Evolutionary conservation across 208 protist species (phyloP).

Genomic region (Crithidia acanthocephali): DNA sequence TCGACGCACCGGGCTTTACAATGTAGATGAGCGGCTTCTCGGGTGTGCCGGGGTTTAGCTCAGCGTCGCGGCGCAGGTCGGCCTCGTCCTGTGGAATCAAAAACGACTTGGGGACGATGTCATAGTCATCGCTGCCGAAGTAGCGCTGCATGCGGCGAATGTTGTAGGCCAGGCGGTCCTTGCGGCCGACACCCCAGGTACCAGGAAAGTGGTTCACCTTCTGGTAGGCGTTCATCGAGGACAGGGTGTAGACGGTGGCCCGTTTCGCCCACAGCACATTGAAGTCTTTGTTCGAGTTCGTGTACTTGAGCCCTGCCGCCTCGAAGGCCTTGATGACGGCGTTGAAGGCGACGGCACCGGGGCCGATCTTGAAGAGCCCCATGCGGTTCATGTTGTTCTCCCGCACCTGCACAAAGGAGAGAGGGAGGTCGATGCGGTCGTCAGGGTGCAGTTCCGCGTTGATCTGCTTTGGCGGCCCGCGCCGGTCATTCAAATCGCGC

Average conservation of each 20-base stretch:
- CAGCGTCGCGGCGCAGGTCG: constrained; percentile 69
- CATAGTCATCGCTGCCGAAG: constrained; percentile 71
- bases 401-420: constrained; percentile 63
- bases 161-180: constrained; percentile 88
- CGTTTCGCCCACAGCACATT: constrained; percentile 94
- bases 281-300: constrained; percentile 83
- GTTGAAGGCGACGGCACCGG: constrained; percentile 90
- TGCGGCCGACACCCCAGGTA: constrained; percentile 91
- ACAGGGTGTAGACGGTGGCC: constrained; percentile 79
- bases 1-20: constrained; percentile 88
- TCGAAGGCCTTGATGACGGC: constrained; percentile 91
- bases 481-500: constrained; percentile 35
- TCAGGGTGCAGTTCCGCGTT: constrained; percentile 69
- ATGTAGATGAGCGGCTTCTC: constrained; percentile 87
- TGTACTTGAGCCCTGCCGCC: constrained; percentile 83
- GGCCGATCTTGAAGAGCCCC: constrained; percentile 91
- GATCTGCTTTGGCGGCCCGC: constrained; percentile 57
- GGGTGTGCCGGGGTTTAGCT: constrained; percentile 53
- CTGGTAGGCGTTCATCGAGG: constrained; percentile 80
- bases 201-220: constrained; percentile 95
- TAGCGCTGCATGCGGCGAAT: constrained; percentile 78
- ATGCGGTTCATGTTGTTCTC: constrained; percentile 86
- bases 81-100: constrained; percentile 77
- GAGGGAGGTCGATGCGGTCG: constrained; percentile 55
- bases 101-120: constrained; percentile 87